Evolutionary conservation across 305 asterid species (phyloP).

Genomic region (Plantago lanceolata): DNA sequence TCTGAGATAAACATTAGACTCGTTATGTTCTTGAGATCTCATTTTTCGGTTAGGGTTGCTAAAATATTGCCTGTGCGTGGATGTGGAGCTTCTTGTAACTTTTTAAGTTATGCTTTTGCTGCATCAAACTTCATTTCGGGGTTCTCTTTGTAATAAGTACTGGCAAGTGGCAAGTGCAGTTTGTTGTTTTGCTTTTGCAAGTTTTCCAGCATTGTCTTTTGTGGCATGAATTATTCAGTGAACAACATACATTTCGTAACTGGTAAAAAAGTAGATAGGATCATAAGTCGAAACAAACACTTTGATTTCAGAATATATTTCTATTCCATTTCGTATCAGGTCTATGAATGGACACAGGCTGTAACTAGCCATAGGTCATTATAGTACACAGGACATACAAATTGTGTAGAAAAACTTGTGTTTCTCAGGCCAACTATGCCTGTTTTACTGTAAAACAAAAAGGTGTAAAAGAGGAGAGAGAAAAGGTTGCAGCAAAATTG

Average conservation of each 20-base stretch:
- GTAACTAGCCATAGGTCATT: background rate
- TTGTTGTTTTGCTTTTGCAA: too few relatives aligned
- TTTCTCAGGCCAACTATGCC: background rate
- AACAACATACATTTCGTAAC: too few relatives aligned
- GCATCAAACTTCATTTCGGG: too few relatives aligned
- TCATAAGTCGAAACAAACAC: background rate
- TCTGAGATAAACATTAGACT: background rate
- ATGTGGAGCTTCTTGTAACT: too few relatives aligned
- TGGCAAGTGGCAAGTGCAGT: too few relatives aligned
- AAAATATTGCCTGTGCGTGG: background rate
- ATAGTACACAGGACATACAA: background rate
- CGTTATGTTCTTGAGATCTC: background rate
- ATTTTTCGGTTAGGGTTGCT: background rate
- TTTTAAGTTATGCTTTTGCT: too few relatives aligned
- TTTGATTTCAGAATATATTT: background rate
- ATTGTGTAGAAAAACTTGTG: background rate
- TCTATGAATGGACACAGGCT: background rate
- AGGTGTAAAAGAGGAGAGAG: background rate
- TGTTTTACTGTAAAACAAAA: background rate
- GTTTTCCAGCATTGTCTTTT: too few relatives aligned
- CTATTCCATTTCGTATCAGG: too few relatives aligned
- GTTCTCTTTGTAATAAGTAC: too few relatives aligned
- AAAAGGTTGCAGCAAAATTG: slow-evolving; percentile 14
- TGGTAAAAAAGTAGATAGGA: background rate
- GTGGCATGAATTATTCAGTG: too few relatives aligned